Conservation (phyloP, 805 yeast species). For the Hyphopichia homilentoma region DNA sequence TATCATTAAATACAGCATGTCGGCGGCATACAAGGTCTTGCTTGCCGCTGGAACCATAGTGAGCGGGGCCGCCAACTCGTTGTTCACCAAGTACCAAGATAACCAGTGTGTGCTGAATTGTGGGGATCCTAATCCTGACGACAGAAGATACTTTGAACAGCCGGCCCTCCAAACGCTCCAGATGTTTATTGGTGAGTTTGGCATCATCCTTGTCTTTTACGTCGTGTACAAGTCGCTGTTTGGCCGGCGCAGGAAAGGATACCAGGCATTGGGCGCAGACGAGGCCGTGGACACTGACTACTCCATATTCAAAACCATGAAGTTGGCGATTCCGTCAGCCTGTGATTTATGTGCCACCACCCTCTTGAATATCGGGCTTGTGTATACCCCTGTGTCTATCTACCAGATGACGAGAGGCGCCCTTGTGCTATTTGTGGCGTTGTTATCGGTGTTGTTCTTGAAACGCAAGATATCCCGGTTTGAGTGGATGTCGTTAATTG, state of each 20-base stretch:
- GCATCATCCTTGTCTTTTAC: constrained; percentile 42
- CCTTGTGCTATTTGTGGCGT: constrained; percentile 70
- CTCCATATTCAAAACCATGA: constrained; percentile 13
- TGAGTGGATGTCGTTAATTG: constrained; percentile 65
- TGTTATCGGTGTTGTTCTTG: constrained; percentile 62
- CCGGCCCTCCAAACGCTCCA: constrained; percentile 78
- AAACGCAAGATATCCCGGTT: constrained; percentile 49
- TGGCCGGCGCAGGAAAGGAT: constrained; percentile 11
- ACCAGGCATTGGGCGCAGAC: constrained; percentile 10
- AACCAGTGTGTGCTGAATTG: constrained; percentile 65
- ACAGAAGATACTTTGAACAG: constrained; percentile 59
- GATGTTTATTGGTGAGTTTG: constrained; percentile 74
- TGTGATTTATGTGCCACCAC: constrained; percentile 77
- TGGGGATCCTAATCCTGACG: constrained; percentile 35
- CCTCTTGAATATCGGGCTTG: constrained; percentile 67
- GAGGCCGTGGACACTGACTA: constrained; percentile 5
- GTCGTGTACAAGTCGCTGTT: constrained; percentile 16
- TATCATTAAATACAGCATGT: too few species aligned
- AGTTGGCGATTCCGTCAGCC: constrained; percentile 55
- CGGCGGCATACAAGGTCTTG: constrained; percentile 1
- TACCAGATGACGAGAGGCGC: constrained; percentile 88
- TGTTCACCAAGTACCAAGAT: constrained; percentile 73
- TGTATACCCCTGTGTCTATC: constrained; percentile 72
- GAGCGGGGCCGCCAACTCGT: constrained; percentile 70
- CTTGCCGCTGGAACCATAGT: constrained; percentile 49